Evolutionary conservation across 495 filamentous ascomycete species (phyloP), one percentile per base, ranked within the genome.

Genomic region (Mycothermus thermophilus): DNA sequence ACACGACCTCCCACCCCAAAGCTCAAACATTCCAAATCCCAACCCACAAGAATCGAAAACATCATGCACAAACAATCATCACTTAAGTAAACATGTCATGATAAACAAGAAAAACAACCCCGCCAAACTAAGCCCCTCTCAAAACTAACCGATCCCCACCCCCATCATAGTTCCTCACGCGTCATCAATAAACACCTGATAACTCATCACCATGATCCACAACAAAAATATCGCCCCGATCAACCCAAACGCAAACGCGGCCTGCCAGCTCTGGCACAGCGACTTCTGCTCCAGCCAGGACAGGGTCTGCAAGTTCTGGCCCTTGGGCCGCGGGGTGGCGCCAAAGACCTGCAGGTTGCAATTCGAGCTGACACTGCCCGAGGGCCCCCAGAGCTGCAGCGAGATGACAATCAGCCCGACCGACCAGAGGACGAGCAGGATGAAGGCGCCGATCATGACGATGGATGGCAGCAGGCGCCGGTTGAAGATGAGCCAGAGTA

Each of bases 141-240:
- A 11, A 8, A 5, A 8, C 4, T 27, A 5, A 3, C 5, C 16
- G 2, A 2, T 12, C 8, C 15, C n/a, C 1, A n/a, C n/a, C n/a
- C n/a, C n/a, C n/a, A n/a, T n/a, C n/a, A n/a, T n/a, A n/a, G n/a
- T n/a, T n/a, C 31, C 4, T 43, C 45, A 33, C 18, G 37, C 26
- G 34, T 53, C 49, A 25, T 50, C 47, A 0, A 70, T 67, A 61
- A 83, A 79, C 10, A 97, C 90, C 57, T 93, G 83, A 59, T 76
- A 81, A 12, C 79, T 77, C 77, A 96, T 83, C 30, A 96, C 62
- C 54, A 94, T 85, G 66, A 96, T 88, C 87, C 86, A 96, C 5
- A 95, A 46, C 49, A 93, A 72, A 51, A 94, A 92, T 17, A 96
- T 71, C 8, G 65, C 73, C 30, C 82, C 88, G 4, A 93, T 69